A percentile compares a stretch with the other conserved stretches of the same genome.
Evolutionary conservation across 495 filamentous ascomycete species (phyloP).

Genomic region (Lentithecium fluviatile): DNA sequence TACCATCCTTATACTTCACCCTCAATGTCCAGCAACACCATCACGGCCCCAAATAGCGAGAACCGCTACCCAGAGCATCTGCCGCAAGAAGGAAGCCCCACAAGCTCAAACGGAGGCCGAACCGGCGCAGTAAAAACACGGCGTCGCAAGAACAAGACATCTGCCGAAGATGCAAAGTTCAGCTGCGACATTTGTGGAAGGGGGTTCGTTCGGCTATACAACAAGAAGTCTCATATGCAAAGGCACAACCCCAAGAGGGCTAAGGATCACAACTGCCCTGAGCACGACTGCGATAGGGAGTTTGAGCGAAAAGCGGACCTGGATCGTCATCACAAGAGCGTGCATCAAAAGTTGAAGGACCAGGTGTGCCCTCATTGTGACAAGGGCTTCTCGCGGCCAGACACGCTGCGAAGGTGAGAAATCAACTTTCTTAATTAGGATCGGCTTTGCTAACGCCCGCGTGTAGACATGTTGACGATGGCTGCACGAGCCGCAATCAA

Average conservation of each 20-base stretch:
- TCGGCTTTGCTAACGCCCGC: constrained; percentile 22
- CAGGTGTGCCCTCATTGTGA: constrained; percentile 70
- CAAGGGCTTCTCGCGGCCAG: constrained; percentile 75
- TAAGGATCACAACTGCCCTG: constrained; percentile 66
- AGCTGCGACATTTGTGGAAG: constrained; percentile 74
- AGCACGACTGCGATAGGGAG: constrained; percentile 64
- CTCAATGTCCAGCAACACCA: constrained; percentile 3
- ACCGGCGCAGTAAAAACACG: constrained; percentile 19
- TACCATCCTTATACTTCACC: constrained; percentile 26
- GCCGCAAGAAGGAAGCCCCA: constrained; percentile 7
- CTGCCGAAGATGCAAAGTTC: constrained; percentile 72
- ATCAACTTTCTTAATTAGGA: not conserved
- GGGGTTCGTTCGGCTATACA: constrained; percentile 83
- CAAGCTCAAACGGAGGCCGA: constrained; percentile 5
- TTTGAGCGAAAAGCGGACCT: constrained; percentile 86
- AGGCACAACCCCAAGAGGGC: constrained; percentile 77
- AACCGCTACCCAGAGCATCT: not conserved
- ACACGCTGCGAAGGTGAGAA: constrained; percentile 74
- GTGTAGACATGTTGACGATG: constrained; percentile 77
- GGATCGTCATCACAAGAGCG: constrained; percentile 76
- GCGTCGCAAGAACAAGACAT: constrained; percentile 61
- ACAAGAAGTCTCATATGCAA: constrained; percentile 87
- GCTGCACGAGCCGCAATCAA: constrained; percentile 72
- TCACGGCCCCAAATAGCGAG: constrained; percentile 3
- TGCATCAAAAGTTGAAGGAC: constrained; percentile 51